Conservation (phyloP, 202 grass and related monocot genomes). For the Bolboschoenoplectus hybrid region DNA sequence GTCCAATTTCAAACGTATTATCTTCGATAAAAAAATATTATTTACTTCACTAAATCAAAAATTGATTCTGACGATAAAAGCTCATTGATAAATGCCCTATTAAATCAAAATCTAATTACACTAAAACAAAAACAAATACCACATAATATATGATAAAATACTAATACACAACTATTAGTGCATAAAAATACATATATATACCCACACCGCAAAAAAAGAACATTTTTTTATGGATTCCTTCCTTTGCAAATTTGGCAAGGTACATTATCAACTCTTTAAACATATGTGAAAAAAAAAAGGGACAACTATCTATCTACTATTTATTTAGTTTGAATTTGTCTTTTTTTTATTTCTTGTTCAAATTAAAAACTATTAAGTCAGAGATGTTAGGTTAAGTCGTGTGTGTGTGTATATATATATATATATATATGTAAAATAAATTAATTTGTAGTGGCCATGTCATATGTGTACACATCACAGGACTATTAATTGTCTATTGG, state of each 20-base stretch:
- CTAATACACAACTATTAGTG: no score
- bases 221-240: not conserved
- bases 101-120: no score
- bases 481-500: not conserved
- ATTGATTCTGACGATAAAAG: no score
- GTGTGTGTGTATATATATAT: not conserved
- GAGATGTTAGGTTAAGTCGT: slow-evolving; percentile 25
- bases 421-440: not conserved
- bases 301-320: not conserved
- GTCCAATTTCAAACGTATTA: no score
- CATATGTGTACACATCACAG: slow-evolving; percentile 25
- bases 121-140: no score
- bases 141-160: no score
- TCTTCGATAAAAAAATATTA: no score
- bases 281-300: not conserved
- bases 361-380: slow-evolving; percentile 27
- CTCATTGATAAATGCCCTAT: no score
- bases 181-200: not conserved
- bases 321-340: not conserved
- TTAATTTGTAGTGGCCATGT: not conserved
- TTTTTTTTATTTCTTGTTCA: not conserved
- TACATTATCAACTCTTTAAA: not conserved
- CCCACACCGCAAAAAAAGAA: not conserved
- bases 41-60: no score
- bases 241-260: not conserved